Conservation (phyloP, 2,329 filamentous ascomycete genomes). For the Paecilomyces variotii region DNA sequence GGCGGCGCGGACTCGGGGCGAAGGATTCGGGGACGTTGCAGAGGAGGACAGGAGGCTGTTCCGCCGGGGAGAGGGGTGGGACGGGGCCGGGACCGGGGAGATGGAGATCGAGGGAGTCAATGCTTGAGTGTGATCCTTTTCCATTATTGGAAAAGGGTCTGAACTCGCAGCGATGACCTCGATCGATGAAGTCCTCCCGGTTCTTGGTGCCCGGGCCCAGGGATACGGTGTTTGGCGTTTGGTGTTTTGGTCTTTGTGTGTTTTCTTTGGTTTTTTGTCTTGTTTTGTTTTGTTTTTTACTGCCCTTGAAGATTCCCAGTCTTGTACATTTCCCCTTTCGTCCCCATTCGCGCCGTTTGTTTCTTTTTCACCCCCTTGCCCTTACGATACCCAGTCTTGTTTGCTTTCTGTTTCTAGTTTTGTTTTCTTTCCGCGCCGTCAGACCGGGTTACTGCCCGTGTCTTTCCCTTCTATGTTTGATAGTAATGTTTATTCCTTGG, state of each 20-base stretch:
- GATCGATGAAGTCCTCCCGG: not conserved
- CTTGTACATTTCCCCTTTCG: not conserved
- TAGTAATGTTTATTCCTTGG: not conserved
- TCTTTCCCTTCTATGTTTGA: not conserved
- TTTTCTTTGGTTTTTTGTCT: not conserved
- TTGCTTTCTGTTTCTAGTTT: not conserved
- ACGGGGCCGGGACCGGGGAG: slow-evolving; percentile 20
- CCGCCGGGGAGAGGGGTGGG: slow-evolving; percentile 26
- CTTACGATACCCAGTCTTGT: not conserved
- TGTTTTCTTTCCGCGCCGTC: not conserved
- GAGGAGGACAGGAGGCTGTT: slow-evolving; percentile 17
- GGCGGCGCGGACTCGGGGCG: slow-evolving; percentile 16
- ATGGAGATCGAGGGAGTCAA: slow-evolving; percentile 24
- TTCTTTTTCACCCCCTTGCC: not conserved
- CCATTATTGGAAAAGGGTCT: not conserved
- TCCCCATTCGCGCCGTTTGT: not conserved
- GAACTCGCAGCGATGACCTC: not conserved
- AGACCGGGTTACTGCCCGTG: not conserved
- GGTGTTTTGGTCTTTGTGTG: not conserved
- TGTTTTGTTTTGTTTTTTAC: not conserved
- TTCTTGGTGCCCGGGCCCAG: not conserved
- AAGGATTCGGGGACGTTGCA: slow-evolving; percentile 20
- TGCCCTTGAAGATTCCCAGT: not conserved
- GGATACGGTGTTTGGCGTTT: not conserved
- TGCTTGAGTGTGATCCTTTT: not conserved